phyloP scores from a whole-genome alignment of 2,329 filamentous ascomycete genomes.

The Helminthosporium solani region DNA sequence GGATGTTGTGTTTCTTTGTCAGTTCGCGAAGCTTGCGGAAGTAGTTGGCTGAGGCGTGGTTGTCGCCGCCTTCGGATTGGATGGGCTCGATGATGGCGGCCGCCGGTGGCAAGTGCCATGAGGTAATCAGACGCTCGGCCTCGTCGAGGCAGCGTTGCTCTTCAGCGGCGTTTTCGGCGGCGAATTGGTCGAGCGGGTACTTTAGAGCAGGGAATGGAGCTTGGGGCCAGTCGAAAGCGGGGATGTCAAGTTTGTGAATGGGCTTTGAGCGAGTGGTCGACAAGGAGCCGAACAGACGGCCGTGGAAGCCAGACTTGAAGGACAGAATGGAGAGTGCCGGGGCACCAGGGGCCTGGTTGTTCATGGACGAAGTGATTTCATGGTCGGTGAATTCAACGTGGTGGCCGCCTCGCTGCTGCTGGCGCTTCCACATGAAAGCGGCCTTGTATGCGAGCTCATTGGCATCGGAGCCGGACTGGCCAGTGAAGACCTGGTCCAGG shows the following conservation, averaged over 20 bases:
- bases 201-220: constrained; percentile 82
- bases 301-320: constrained; percentile 87
- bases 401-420: constrained; percentile 75
- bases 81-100: constrained; percentile 87
- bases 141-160: constrained; percentile 80
- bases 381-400: constrained; percentile 76
- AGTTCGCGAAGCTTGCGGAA: constrained; percentile 81
- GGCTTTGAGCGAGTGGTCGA: constrained; percentile 90
- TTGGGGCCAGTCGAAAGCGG: constrained; percentile 92
- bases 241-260: constrained; percentile 93
- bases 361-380: constrained; percentile 74
- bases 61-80: constrained; percentile 92
- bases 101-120: constrained; percentile 75
- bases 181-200: constrained; percentile 81
- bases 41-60: constrained; percentile 85
- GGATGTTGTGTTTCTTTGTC: constrained; percentile 73
- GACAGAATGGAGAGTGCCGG: constrained; percentile 82
- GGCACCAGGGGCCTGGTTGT: constrained; percentile 76
- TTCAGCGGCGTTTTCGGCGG: constrained; percentile 75
- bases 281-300: constrained; percentile 81
- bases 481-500: constrained; percentile 85
- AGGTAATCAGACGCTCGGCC: constrained; percentile 77
- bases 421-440: constrained; percentile 88
- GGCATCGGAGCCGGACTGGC: constrained; percentile 84
- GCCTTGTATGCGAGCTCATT: constrained; percentile 96